These are phyloP conservation scores for Epichloe hybrida DNA, from an alignment of 2,329 filamentous ascomycete species.

Conservation along the genomic window DNA sequence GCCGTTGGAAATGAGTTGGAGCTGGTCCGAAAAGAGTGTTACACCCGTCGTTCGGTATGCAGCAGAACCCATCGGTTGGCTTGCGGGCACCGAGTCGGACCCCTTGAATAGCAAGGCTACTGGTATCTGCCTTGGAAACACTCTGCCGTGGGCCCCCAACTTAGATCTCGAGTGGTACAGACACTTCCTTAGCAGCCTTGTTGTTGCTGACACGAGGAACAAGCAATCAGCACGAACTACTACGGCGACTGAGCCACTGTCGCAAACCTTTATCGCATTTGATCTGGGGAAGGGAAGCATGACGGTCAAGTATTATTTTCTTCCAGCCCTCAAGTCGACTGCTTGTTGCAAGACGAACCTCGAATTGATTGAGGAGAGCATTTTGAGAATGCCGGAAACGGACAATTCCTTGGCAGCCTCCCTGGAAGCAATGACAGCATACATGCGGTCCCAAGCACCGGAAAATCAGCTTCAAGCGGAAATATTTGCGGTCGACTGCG, in stretches of 20 bases:
- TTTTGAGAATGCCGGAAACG: not conserved
- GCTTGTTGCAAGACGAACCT: not conserved
- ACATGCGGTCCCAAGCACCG: not conserved
- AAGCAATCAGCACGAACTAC: not conserved
- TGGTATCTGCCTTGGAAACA: not conserved
- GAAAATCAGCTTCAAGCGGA: constrained; percentile 3
- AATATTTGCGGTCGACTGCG: constrained; percentile 22
- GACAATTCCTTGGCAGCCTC: not conserved
- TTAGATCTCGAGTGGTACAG: not conserved
- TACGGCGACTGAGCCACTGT: not conserved
- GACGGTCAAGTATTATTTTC: not conserved
- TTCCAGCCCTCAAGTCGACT: not conserved
- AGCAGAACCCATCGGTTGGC: constrained; percentile 18
- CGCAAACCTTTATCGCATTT: not conserved
- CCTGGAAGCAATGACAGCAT: constrained; percentile 1
- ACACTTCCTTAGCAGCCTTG: not conserved
- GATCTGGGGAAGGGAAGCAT: not conserved
- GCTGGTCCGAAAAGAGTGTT: constrained; percentile 11
- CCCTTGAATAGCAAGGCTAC: constrained; percentile 4
- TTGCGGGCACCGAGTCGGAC: constrained; percentile 15
- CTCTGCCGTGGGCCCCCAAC: not conserved
- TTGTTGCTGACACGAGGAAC: not conserved
- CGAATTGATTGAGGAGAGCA: not conserved
- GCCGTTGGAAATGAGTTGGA: constrained; percentile 26
- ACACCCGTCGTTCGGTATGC: constrained; percentile 18